Base-by-base conservation (phyloP, 805 yeast genomes). In the Schizosaccharomyces pombe region DNA sequence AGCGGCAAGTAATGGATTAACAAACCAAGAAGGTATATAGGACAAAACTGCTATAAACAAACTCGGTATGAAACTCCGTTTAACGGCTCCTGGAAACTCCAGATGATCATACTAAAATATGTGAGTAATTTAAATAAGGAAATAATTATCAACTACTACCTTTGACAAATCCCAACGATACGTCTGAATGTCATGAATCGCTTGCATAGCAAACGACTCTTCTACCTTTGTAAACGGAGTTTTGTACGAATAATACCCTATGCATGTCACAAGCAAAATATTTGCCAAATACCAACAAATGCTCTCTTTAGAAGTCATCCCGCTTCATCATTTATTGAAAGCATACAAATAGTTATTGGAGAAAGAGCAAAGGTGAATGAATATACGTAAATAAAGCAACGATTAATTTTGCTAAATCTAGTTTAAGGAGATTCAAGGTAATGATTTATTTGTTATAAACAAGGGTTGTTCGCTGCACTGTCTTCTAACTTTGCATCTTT, bases 161-260 rank as follows among this genome's bases (percentile, higher is more conserved):
- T 31, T 30, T 22, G 53, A 19, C 14, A 49, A 24, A 31, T 24
- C 54, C 11, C 19, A 11, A 19, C 47, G 16, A n/a, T 31, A 52
- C 1, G 74, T 73, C 53, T 84, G 58, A 47, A 86, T 70, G 61
- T 89, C 96, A 62, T 87, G 86, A 47, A 85, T 71, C 0, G 96
- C 96, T 62, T 89, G 96, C 49, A 84, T 70, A 60, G 80, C 84
- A 71, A 89, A 89, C 30, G 95, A 84, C 64, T 89, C 97, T 64
- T 89, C 96, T 0, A 89, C 95, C 66, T 89, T 89, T 1, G 96
- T 81, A 65, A 69, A 85, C 0, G 95, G 96, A 0, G 95, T 73
- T 1, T 75, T 60, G 9, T 69, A 58, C 57, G 82, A 60, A 62
- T 80, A 78, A 52, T 67, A 47, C 9, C 43, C 43, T 24, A 37